Conservation (phyloP, 164 flowering plant species). For the Kingdonia uniflora region DNA sequence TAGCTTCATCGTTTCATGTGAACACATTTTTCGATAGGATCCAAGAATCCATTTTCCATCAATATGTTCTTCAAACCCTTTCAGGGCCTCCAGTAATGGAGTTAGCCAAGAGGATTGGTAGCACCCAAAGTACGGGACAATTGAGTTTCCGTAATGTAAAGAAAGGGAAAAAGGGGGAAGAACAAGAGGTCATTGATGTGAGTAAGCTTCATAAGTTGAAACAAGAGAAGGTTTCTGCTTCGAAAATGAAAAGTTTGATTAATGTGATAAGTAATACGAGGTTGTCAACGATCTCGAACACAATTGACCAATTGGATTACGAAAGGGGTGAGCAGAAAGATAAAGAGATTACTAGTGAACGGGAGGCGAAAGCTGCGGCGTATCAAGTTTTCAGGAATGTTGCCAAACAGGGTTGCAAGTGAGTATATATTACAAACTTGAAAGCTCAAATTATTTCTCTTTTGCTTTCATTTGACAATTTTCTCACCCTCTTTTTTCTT, state of each 20-base stretch:
- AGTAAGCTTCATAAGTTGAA: constrained; percentile 54
- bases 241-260: constrained; percentile 66
- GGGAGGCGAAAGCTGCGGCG: constrained; percentile 73
- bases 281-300: constrained; percentile 40
- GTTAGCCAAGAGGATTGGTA: constrained; percentile 23
- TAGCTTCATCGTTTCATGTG: no score
- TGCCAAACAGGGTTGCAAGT: constrained; percentile 63
- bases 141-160: constrained; percentile 34
- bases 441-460: no score
- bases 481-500: constrained; percentile 5
- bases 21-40: constrained; percentile 83
- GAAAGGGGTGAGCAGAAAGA: constrained; percentile 36
- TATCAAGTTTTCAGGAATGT: constrained; percentile 57
- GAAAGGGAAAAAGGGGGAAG: constrained; percentile 32
- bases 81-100: constrained; percentile 67
- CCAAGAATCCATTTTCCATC: constrained; percentile 65
- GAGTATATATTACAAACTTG: constrained; percentile 15
- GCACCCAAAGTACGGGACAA: constrained; percentile 20
- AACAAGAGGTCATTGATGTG: constrained; percentile 51
- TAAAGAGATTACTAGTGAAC: constrained; percentile 53
- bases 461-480: neutral
- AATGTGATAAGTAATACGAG: constrained; percentile 37
- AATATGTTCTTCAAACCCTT: no score
- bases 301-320: constrained; percentile 33
- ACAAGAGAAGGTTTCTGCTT: constrained; percentile 66